Conservation (phyloP, 1,284 basidiomycete genomes). For the Sanghuangporus baumii region DNA sequence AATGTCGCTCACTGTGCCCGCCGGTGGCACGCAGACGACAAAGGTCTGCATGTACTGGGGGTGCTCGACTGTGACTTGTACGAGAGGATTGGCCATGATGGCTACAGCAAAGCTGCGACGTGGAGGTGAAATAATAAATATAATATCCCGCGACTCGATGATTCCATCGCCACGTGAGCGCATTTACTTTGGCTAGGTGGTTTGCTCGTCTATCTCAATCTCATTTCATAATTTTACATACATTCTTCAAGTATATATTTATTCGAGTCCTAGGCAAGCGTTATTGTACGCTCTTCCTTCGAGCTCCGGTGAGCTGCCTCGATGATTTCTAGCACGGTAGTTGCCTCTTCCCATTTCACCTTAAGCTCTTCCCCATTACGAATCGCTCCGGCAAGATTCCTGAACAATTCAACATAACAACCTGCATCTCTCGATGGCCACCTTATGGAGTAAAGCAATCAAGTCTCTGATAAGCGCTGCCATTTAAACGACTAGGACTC, state of each 20-base stretch:
- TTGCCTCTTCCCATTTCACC: constrained; percentile 69
- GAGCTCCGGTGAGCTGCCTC: constrained; percentile 65
- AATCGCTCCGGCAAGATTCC: constrained; percentile 59
- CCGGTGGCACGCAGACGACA: constrained; percentile 42
- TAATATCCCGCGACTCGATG: neutral
- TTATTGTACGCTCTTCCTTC: constrained; percentile 48
- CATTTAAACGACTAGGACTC: constrained; percentile 21
- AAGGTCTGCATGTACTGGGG: constrained; percentile 69
- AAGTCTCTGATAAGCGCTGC: neutral
- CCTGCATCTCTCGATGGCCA: constrained; percentile 63
- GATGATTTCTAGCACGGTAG: constrained; percentile 65
- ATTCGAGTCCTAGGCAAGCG: neutral
- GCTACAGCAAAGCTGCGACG: constrained; percentile 11
- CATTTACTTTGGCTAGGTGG: neutral
- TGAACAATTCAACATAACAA: constrained; percentile 56
- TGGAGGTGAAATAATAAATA: neutral
- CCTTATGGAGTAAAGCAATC: constrained; percentile 28
- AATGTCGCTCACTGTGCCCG: constrained; percentile 52
- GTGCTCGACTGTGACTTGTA: constrained; percentile 62
- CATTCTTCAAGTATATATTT: neutral
- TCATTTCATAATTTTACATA: neutral
- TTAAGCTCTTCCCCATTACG: constrained; percentile 44
- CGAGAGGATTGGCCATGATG: constrained; percentile 30
- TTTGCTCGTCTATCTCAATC: neutral
- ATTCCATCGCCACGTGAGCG: neutral